Base-by-base conservation (phyloP, 306 rosid species). In the Psophocarpus tetragonolobus region DNA sequence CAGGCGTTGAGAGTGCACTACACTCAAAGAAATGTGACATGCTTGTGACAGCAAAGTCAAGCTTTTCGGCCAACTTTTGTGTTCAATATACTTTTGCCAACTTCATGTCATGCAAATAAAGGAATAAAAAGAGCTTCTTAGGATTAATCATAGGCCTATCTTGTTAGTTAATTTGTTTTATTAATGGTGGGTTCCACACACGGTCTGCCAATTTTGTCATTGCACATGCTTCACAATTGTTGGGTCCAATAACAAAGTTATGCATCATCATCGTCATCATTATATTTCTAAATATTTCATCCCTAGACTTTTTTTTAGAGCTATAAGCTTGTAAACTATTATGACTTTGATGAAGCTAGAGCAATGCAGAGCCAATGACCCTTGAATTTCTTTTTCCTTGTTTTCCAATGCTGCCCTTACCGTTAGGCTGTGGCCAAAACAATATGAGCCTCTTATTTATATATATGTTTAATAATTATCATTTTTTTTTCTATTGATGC, bases 31-130 rank as follows among this genome's bases (percentile, higher is more conserved):
- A 86, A 90, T 83, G 81, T 69, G 84, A 73, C 88, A 86, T 86
- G 89, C 88, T 81, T 90, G 83, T 87, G 86, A 77, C 93, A 87
- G 87, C 91, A 86, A 93, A 93, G 98, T 93, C 98, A 93, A 91
- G 87, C 93, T 90, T 93, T 93, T 84, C 98, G 93, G 96, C 98
- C 84, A 80, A 75, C 94, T 87, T 84, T 82, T 86, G 70, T 78
- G 78, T 84, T 86, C 77, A 54, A 64, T 79, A 78, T 68, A 80
- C 86, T 81, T 85, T 82, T 68, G 15, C 78, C 21, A 78, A 67
- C 45, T 78, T 68, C 88, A 87, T 87, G 74, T 84, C 90, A 87
- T 89, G 87, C 91, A 91, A 79, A 73, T 68, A 61, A 79, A 75
- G 36, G 17, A 68, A 74, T 6, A 44, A 29, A 12, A 79, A 42